These are phyloP conservation scores for Thelonectria blattea DNA, from an alignment of 2,329 filamentous ascomycete genomes.

Conservation along the genomic window DNA sequence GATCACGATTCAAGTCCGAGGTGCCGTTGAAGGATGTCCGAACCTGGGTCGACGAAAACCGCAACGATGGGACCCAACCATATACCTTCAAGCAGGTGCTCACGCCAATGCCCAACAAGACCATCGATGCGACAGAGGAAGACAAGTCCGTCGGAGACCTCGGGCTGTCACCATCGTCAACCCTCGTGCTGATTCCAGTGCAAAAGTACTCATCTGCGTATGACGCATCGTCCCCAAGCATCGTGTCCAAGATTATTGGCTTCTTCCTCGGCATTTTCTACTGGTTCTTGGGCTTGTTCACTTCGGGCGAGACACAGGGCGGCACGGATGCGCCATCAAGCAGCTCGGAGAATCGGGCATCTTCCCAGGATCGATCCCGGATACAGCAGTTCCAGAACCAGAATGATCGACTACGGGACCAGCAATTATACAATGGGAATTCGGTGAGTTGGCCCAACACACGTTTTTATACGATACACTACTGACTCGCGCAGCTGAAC, in stretches of 20 bases:
- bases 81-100: slow-evolving; percentile 88
- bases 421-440: slow-evolving; percentile 90
- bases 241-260: slow-evolving; percentile 41
- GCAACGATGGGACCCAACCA: slow-evolving; percentile 63
- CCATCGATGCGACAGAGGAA: slow-evolving; percentile 79
- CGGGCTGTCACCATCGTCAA: slow-evolving; percentile 79
- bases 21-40: slow-evolving; percentile 73
- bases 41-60: slow-evolving; percentile 74
- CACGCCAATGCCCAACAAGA: slow-evolving; percentile 76
- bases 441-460: slow-evolving; percentile 62
- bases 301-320: slow-evolving; percentile 29
- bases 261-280: slow-evolving; percentile 44
- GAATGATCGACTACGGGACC: slow-evolving; percentile 60
- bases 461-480: not conserved
- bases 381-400: slow-evolving; percentile 50
- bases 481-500: slow-evolving; percentile 60
- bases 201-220: slow-evolving; percentile 54
- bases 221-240: slow-evolving; percentile 34
- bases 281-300: slow-evolving; percentile 45
- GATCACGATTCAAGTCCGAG: slow-evolving; percentile 70
- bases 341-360: slow-evolving; percentile 13
- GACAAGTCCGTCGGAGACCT: slow-evolving; percentile 69
- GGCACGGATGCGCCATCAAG: slow-evolving; percentile 2
- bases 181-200: slow-evolving; percentile 79
- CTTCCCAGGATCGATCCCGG: slow-evolving; percentile 35